Base-by-base conservation (phyloP, 1,284 basidiomycete species). In the Microbotryomycetes sp. region DNA sequence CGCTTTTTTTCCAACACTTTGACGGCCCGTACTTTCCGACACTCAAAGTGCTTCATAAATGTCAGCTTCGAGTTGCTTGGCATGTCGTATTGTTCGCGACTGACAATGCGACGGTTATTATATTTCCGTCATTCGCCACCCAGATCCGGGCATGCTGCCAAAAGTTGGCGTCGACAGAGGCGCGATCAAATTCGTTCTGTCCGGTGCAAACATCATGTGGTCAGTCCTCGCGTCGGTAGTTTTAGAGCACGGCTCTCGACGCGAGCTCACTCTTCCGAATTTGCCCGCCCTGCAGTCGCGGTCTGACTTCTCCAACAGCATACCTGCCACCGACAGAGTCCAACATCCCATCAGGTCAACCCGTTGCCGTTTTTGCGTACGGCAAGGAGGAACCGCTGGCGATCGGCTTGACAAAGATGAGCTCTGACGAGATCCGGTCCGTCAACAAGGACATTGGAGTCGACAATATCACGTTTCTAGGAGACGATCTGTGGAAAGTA, bases 1-100 rank as follows among this genome's bases (percentile, higher is more conserved):
- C 94, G 5, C 76, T 98, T 61, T 90, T 97, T 78, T 94, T 97
- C 80, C 93, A 99, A 76, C 92, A 97, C 76, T 93, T 90, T 74
- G 94, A 98, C 76, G 92, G 91, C 0, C 91, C 91, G 0, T 85
- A 90, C 72, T 86, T 86, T 73, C 94, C 96, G 3, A 91, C 90
- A 1, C 79, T 98, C 64, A 83, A 86, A 65, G 76, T 97, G 5
- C 78, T 97, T 62, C 96, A 98, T 77, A 87, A 88, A 79, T 97
- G 91, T 91, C 73, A 72, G 87, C 79, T 23, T 26, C 70, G 54
- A 28, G 45, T 57, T 56, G 24, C 46, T 52, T 54, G 30, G 54
- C 31, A 59, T 23, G 45, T 27, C 52, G 46, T n/a, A n/a, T 11
- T 11, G 24, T 29, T 26, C 29, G 35, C n/a, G 45, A 26, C 15